phyloP scores from a whole-genome alignment of 352 stramenopile genomes.

The Phytopythium delawarense region DNA sequence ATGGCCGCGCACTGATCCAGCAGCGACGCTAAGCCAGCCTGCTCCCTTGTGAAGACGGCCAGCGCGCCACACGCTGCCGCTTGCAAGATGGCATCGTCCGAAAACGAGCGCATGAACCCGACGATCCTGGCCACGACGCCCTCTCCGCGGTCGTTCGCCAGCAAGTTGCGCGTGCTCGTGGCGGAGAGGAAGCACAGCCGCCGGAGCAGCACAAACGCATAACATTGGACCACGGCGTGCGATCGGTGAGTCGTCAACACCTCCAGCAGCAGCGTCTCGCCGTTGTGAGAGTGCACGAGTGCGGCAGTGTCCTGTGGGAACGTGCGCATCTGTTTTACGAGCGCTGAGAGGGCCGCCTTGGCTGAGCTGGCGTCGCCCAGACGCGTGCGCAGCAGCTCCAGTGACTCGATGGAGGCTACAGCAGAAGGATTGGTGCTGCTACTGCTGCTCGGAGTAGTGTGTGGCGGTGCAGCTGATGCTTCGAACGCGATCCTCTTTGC shows the following conservation, averaged over 20 bases:
- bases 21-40: slow-evolving; percentile 42
- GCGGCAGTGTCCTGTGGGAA: slow-evolving; percentile 62
- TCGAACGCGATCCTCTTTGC: slow-evolving; percentile 2
- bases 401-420: slow-evolving; percentile 19
- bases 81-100: slow-evolving; percentile 76
- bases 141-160: slow-evolving; percentile 21
- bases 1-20: slow-evolving; percentile 51
- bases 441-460: neutral
- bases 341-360: slow-evolving; percentile 58
- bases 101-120: slow-evolving; percentile 58
- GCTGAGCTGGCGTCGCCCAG: slow-evolving; percentile 35
- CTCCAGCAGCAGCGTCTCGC: slow-evolving; percentile 48
- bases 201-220: slow-evolving; percentile 68
- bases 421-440: neutral
- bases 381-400: slow-evolving; percentile 42
- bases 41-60: slow-evolving; percentile 63
- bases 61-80: slow-evolving; percentile 69
- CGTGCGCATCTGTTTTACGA: slow-evolving; percentile 79
- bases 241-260: slow-evolving; percentile 51
- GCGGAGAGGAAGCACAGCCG: slow-evolving; percentile 70
- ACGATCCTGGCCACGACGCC: slow-evolving; percentile 52
- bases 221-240: slow-evolving; percentile 80
- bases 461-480: slow-evolving; percentile 4
- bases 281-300: slow-evolving; percentile 38
- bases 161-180: slow-evolving; percentile 52